phyloP scores from a whole-genome alignment of 2,329 filamentous ascomycete genomes.

The Trichoderma lentiforme region DNA sequence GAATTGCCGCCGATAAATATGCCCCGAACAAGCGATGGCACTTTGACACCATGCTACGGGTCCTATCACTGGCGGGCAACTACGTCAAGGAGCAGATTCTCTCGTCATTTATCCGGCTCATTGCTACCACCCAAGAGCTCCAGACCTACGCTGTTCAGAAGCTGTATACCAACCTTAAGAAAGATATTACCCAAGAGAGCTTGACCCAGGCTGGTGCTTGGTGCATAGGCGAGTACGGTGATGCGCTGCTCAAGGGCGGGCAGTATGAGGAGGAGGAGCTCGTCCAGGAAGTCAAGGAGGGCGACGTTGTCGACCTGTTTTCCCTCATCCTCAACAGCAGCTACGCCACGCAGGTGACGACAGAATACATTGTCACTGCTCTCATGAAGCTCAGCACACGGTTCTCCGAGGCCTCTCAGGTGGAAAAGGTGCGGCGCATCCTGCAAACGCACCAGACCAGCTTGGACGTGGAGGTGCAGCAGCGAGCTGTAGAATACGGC shows the following conservation, averaged over 20 bases:
- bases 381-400: constrained; percentile 93
- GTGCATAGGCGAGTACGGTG: constrained; percentile 97
- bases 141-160: constrained; percentile 98
- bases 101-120: constrained; percentile 91
- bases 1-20: constrained; percentile 92
- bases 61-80: constrained; percentile 89
- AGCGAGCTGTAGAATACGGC: constrained; percentile 89
- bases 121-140: constrained; percentile 89
- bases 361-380: constrained; percentile 93
- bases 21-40: constrained; percentile 98
- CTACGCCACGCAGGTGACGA: constrained; percentile 85
- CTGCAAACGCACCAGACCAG: constrained; percentile 77
- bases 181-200: constrained; percentile 96
- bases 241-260: constrained; percentile 81
- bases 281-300: constrained; percentile 75
- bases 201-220: constrained; percentile 89
- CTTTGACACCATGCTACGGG: constrained; percentile 93
- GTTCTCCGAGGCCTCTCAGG: constrained; percentile 75
- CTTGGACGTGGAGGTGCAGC: constrained; percentile 92
- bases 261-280: constrained; percentile 94
- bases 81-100: constrained; percentile 98
- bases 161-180: constrained; percentile 83
- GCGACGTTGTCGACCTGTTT: constrained; percentile 91
- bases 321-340: constrained; percentile 88
- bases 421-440: constrained; percentile 79